phyloP scores from a whole-genome alignment of 805 yeast species.

The Yamadazyma scolyti region DNA sequence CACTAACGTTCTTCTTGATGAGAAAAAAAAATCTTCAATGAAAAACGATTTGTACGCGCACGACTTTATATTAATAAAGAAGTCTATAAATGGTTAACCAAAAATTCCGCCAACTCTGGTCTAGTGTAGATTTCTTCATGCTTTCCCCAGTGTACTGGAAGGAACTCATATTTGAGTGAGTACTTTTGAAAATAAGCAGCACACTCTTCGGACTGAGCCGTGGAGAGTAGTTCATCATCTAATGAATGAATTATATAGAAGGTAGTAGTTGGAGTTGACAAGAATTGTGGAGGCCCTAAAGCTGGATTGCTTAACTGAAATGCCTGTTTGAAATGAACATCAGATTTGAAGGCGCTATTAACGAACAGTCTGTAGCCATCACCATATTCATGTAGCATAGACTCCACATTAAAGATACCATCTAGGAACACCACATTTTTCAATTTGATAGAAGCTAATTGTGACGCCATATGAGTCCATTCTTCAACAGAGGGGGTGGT shows the following conservation, averaged over 20 bases:
- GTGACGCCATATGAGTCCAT: not conserved
- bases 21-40: conserved; percentile 9
- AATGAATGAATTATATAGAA: conserved; percentile 55
- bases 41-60: conserved; percentile 2
- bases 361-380: conserved; percentile 51
- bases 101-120: conserved; percentile 29
- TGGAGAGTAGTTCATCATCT: conserved; percentile 61
- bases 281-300: conserved; percentile 1
- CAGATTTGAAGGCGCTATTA: conserved; percentile 47
- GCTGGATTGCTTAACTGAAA: conserved; percentile 14
- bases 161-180: conserved; percentile 2
- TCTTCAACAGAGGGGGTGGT: not conserved
- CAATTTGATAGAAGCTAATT: conserved; percentile 2
- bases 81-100: conserved; percentile 1
- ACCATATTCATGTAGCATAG: conserved; percentile 59
- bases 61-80: not conserved
- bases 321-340: conserved; percentile 18
- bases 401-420: conserved; percentile 61
- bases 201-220: conserved; percentile 46
- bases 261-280: conserved; percentile 4
- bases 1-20: too few species aligned
- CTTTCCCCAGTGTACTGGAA: conserved; percentile 44
- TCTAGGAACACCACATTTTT: conserved; percentile 36
- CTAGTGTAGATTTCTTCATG: conserved; percentile 64
- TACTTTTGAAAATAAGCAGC: conserved; percentile 24